Conservation (phyloP, 257 asterid genomes). For the Agastache rugosa region DNA sequence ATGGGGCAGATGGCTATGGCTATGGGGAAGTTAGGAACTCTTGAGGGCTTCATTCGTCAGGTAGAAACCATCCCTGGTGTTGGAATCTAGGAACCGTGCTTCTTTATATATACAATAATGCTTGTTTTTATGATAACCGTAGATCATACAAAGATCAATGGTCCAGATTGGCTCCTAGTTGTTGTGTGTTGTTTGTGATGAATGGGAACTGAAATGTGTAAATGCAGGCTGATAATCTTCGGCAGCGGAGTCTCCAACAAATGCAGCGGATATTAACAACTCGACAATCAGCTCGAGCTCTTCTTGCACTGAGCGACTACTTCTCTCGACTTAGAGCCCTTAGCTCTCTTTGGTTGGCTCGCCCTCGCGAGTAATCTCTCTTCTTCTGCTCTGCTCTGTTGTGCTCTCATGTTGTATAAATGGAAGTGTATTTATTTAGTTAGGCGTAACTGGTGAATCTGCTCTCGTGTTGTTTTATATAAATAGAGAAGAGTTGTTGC, state of each 20-base stretch:
- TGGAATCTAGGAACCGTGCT: no score
- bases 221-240: conserved; percentile 60
- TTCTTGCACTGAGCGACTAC: conserved; percentile 59
- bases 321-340: conserved; percentile 68
- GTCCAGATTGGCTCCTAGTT: no score
- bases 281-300: conserved; percentile 69
- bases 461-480: conserved; percentile 22
- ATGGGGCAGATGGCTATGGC: conserved; percentile 78
- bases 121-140: no score
- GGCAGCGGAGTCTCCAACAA: conserved; percentile 61
- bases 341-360: conserved; percentile 69
- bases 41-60: conserved; percentile 70
- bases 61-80: conserved; percentile 13
- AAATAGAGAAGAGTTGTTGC: neutral
- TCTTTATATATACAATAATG: no score
- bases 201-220: neutral
- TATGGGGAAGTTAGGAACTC: conserved; percentile 63
- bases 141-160: no score
- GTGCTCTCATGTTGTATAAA: conserved; percentile 29
- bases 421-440: neutral
- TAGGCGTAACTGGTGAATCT: conserved; percentile 18
- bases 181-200: neutral
- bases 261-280: conserved; percentile 60
- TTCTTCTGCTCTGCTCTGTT: no score
- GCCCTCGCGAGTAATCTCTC: conserved; percentile 53